Evolutionary conservation across 208 protist genomes (phyloP).

Genomic region (Phytomonas sp.): DNA sequence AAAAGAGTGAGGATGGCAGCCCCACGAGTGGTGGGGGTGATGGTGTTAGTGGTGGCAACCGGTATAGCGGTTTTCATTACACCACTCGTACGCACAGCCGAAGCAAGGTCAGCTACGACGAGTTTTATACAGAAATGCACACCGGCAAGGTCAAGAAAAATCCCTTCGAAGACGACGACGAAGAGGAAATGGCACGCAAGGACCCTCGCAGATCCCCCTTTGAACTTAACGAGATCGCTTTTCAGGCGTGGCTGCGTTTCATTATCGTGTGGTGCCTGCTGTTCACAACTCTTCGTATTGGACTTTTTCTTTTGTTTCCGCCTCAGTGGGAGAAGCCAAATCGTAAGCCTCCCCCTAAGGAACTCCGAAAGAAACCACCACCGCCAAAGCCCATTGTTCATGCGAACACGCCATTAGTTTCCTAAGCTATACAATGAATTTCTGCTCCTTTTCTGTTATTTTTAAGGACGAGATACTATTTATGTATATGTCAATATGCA

Average conservation of each 20-base stretch:
- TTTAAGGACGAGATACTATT: neutral
- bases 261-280: constrained; percentile 79
- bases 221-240: constrained; percentile 63
- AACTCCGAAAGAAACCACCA: constrained; percentile 25
- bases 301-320: constrained; percentile 73
- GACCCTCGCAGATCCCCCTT: constrained; percentile 76
- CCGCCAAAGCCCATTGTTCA: constrained; percentile 58
- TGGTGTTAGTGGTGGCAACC: constrained; percentile 36
- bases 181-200: constrained; percentile 21
- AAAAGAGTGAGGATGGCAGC: constrained; percentile 28
- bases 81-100: constrained; percentile 72
- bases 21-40: constrained; percentile 28
- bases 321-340: constrained; percentile 64
- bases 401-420: constrained; percentile 20
- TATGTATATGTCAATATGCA: neutral
- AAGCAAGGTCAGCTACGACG: constrained; percentile 81
- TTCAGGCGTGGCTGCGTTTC: constrained; percentile 84
- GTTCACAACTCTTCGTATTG: constrained; percentile 57
- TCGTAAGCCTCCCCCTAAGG: constrained; percentile 60
- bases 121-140: constrained; percentile 89
- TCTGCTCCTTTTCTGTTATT: constrained; percentile 18
- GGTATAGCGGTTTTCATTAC: constrained; percentile 85
- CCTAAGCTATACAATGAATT: constrained; percentile 12
- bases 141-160: constrained; percentile 73
- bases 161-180: constrained; percentile 71